Base-by-base conservation (phyloP, 1,284 basidiomycete species). In the Earliella scabrosa region DNA sequence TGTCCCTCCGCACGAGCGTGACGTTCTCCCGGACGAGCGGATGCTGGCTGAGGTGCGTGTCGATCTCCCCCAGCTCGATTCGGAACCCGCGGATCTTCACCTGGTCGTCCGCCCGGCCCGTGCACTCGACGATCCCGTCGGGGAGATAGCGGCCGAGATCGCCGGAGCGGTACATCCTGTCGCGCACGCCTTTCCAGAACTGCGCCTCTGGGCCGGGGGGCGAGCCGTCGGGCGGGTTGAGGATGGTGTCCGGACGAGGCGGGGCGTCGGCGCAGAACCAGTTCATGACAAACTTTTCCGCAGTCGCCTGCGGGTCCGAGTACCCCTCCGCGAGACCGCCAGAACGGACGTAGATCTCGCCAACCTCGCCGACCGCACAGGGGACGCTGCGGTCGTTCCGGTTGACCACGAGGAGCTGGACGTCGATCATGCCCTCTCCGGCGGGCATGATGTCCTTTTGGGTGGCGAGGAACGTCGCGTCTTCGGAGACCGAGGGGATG, bases 71-170 rank as follows among this genome's bases (percentile, higher is more conserved):
- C 6, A 99, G 83, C 75, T 99, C 97, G 71, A 99, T 99, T 32
- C 97, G 84, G 88, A 99, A 99, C 7, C 97, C 97, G 59, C 97
- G 93, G 73, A 99, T 99, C 80, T 99, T 99, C 77, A 99, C 94
- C 73, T 99, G 97, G 71, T 99, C 97, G 71, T 99, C 97, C 4
- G 96, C 96, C 46, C 97, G 88, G 10, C 97, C 97, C 0, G 94
- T 97, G 74, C 97, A 99, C 72, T 99, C 97, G 16, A 99, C 97
- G 36, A 86, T 88, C 4, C 97, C 97, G 70, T 94, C 87, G 2
- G 97, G 94, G 27, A 93, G 80, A 75, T 99, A 99, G 14, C 97
- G 86, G 3, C 97, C 97, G 2, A 99, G 81, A 75, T 99, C 97
- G 29, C 97, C 97, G 24, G 95, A 96, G 61, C 94, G 87, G 76